Percentiles rank a stretch among this genome's conserved stretches.
Evolutionary conservation across 2,329 filamentous ascomycete genomes (phyloP).

Genomic region (Gaeumannomyces tritici): DNA sequence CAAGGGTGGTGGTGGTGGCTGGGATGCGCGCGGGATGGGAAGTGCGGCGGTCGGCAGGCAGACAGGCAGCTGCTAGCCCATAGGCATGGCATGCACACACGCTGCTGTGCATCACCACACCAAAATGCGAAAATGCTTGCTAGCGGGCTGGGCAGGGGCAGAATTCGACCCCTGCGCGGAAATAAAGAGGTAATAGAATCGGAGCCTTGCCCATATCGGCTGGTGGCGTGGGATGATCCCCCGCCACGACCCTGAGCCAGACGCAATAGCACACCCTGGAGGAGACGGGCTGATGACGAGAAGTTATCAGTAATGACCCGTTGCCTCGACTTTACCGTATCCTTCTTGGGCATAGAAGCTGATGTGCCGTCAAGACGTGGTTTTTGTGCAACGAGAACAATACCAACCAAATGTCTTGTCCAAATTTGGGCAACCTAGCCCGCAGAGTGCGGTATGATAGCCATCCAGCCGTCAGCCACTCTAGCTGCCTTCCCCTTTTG

Average conservation of each 20-base stretch:
- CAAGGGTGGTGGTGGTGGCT: no score
- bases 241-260: neutral
- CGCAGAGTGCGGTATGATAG: neutral
- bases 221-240: neutral
- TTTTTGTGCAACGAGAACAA: neutral
- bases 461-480: neutral
- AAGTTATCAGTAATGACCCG: neutral
- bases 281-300: neutral
- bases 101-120: no score
- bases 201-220: neutral
- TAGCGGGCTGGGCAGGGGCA: no score
- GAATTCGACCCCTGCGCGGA: no score
- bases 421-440: neutral
- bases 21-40: no score
- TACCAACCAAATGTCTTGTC: neutral
- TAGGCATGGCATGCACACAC: no score
- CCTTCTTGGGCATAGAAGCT: neutral
- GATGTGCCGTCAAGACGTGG: neutral
- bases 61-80: no score
- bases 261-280: neutral
- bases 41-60: no score
- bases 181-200: neutral
- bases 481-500: neutral
- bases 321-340: neutral
- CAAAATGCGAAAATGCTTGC: no score